phyloP scores from a whole-genome alignment of 306 rosid genomes.

The Lathyrus oleraceus region DNA sequence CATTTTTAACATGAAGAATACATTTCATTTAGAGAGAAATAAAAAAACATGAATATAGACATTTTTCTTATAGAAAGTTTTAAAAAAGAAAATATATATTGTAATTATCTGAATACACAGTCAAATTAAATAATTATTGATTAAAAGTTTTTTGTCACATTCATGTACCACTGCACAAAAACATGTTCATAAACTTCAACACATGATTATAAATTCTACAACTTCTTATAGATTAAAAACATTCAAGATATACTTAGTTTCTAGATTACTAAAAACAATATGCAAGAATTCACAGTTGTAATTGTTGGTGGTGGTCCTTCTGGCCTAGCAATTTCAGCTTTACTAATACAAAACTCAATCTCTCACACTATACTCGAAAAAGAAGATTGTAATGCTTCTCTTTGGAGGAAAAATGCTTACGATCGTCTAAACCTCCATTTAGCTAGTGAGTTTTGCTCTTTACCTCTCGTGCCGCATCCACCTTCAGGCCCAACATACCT shows the following conservation, averaged over 20 bases:
- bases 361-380: slow-evolving; percentile 40
- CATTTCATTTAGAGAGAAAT: background rate
- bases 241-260: background rate
- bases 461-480: slow-evolving; percentile 42
- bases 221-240: background rate
- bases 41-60: too few species aligned
- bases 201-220: background rate
- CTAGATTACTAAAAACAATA: background rate
- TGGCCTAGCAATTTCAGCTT: slow-evolving; percentile 52
- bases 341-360: slow-evolving; percentile 35
- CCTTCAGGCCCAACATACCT: slow-evolving; percentile 30
- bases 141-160: background rate
- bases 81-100: background rate
- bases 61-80: background rate
- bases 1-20: background rate
- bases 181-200: background rate
- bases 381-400: slow-evolving; percentile 53
- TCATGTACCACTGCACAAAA: background rate
- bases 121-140: background rate
- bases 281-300: slow-evolving; percentile 31
- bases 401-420: slow-evolving; percentile 57
- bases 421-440: slow-evolving; percentile 48
- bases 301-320: slow-evolving; percentile 57
- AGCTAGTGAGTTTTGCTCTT: slow-evolving; percentile 42
- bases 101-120: background rate